These are phyloP conservation scores for Mucor piriformis DNA, from an alignment of 371 early-diverging fungal species.

Conservation along the genomic window DNA sequence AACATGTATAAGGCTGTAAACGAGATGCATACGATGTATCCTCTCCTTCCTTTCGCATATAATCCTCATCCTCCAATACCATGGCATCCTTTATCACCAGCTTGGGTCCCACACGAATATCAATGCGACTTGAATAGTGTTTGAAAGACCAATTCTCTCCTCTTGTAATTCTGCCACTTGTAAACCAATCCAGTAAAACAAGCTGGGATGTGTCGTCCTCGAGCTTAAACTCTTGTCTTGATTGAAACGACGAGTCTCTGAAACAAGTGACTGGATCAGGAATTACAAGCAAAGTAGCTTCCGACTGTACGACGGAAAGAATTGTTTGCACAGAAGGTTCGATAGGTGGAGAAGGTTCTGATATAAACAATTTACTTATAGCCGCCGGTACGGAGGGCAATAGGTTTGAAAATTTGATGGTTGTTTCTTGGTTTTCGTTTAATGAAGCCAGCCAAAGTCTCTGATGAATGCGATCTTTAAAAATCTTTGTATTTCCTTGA, in stretches of 20 bases:
- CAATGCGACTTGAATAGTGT: constrained; percentile 66
- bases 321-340: constrained; percentile 52
- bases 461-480: constrained; percentile 41
- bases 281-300: constrained; percentile 57
- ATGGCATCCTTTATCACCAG: constrained; percentile 65
- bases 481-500: constrained; percentile 82
- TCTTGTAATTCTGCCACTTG: constrained; percentile 70
- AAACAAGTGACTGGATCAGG: constrained; percentile 85
- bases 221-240: constrained; percentile 60
- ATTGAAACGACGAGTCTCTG: constrained; percentile 60
- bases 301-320: constrained; percentile 30
- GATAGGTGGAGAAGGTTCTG: not conserved
- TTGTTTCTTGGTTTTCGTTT: constrained; percentile 6
- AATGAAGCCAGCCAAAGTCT: constrained; percentile 30
- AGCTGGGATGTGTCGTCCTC: constrained; percentile 50
- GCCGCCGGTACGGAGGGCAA: constrained; percentile 7
- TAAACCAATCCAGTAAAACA: constrained; percentile 81
- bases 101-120: constrained; percentile 45
- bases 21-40: constrained; percentile 43
- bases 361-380: not conserved
- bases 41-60: constrained; percentile 18
- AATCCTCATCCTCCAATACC: constrained; percentile 54
- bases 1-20: constrained; percentile 44
- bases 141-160: constrained; percentile 79
- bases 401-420: constrained; percentile 14